phyloP scores from a whole-genome alignment of 1,139 yeast species.

The Lodderomyces elongisporus region DNA sequence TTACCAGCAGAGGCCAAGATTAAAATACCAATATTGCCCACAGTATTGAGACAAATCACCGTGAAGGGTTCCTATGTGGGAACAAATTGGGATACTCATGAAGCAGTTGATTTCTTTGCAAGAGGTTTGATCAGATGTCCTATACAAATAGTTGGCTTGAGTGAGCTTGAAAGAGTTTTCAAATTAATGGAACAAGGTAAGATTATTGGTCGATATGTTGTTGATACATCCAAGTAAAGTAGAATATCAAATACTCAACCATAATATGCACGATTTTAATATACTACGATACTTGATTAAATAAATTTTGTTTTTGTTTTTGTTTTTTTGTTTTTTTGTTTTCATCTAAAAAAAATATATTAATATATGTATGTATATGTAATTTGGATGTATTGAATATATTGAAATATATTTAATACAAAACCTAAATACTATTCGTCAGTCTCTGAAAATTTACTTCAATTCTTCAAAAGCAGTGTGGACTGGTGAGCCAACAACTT shows the following conservation, averaged over 20 bases:
- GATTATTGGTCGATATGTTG: slow-evolving; percentile 69
- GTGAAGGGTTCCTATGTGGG: slow-evolving; percentile 78
- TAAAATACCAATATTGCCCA: slow-evolving; percentile 55
- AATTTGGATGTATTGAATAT: too few relatives aligned
- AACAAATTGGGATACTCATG: slow-evolving; percentile 73
- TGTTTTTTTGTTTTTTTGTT: too few relatives aligned
- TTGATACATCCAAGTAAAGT: slow-evolving; percentile 37
- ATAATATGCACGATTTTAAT: too few relatives aligned
- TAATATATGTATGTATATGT: too few relatives aligned
- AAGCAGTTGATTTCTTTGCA: slow-evolving; percentile 67
- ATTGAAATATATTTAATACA: too few relatives aligned
- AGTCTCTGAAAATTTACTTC: too few relatives aligned
- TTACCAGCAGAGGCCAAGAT: slow-evolving; percentile 70
- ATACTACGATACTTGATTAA: too few relatives aligned
- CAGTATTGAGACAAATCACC: slow-evolving; percentile 60
- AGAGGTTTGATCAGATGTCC: slow-evolving; percentile 69
- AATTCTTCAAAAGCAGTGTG: slow-evolving; percentile 55
- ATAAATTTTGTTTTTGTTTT: too few relatives aligned
- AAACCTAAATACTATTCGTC: too few relatives aligned
- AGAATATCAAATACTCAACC: too few relatives aligned
- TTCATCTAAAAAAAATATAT: too few relatives aligned
- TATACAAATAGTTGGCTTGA: slow-evolving; percentile 60
- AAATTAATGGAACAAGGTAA: slow-evolving; percentile 67
- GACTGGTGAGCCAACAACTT: slow-evolving; percentile 68
- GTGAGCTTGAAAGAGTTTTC: slow-evolving; percentile 56